Percentiles rank a stretch among this genome's conserved stretches.
Conservation (phyloP, 73 alveolate genomes). For the Breviolum minutum region DNA sequence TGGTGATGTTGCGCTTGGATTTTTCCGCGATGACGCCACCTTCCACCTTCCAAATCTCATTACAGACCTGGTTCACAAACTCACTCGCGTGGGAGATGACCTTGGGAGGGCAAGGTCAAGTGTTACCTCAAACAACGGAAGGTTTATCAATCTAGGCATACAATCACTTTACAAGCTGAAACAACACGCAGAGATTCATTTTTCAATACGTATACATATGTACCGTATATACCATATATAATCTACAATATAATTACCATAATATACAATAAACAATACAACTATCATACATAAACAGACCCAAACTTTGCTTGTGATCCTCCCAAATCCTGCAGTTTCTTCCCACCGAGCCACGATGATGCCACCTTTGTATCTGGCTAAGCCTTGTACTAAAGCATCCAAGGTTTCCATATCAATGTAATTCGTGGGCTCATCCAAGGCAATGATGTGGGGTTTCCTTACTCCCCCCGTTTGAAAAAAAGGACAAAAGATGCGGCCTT, state of each 20-base stretch:
- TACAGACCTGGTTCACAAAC: constrained; percentile 84
- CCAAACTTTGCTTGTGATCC: not conserved
- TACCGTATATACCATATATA: too few species aligned
- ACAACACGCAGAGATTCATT: too few species aligned
- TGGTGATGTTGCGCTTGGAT: constrained; percentile 39
- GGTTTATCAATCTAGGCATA: too few species aligned
- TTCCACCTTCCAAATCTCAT: constrained; percentile 86
- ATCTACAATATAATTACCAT: too few species aligned
- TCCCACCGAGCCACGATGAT: constrained; percentile 29
- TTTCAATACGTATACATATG: too few species aligned
- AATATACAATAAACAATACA: not conserved
- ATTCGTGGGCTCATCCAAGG: constrained; percentile 91
- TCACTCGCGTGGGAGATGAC: constrained; percentile 93
- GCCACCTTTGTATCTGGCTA: constrained; percentile 88
- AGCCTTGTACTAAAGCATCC: constrained; percentile 84
- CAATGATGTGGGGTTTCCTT: constrained; percentile 87
- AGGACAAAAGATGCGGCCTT: too few species aligned
- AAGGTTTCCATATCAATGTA: constrained; percentile 86
- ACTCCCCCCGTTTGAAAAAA: too few species aligned
- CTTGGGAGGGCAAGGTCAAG: too few species aligned
- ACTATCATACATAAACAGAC: not conserved
- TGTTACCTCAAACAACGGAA: too few species aligned
- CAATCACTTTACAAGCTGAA: too few species aligned
- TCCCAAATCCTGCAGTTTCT: not conserved
- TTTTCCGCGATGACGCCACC: constrained; percentile 59